phyloP scores from a whole-genome alignment of 2,329 filamentous ascomycete genomes.

The Sarocladiaceae sp. region DNA sequence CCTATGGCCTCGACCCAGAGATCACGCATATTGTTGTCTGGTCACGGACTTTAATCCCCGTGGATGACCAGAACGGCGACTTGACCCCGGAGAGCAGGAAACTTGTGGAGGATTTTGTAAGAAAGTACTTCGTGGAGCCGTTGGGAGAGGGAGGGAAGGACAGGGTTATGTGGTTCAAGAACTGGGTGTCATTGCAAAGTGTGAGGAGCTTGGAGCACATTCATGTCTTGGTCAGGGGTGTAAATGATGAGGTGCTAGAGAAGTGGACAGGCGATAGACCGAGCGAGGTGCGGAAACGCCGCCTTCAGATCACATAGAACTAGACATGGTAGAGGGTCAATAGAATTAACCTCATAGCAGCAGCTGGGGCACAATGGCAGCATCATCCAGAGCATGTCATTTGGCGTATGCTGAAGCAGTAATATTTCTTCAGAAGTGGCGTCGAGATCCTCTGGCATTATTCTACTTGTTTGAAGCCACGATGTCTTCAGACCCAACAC shows the following conservation, averaged over 20 bases:
- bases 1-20: conserved; percentile 65
- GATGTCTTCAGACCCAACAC: too few species aligned
- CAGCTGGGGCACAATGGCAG: too few species aligned
- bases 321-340: neutral
- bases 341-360: too few species aligned
- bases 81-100: conserved; percentile 61
- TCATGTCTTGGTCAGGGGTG: conserved; percentile 63
- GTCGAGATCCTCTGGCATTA: too few species aligned
- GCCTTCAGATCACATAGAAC: conserved; percentile 7
- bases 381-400: too few species aligned
- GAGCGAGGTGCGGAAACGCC: conserved; percentile 16
- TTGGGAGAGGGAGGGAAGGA: conserved; percentile 44
- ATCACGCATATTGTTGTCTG: conserved; percentile 85
- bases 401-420: too few species aligned
- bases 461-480: too few species aligned
- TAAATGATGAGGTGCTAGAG: conserved; percentile 42
- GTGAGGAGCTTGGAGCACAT: conserved; percentile 84
- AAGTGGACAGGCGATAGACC: conserved; percentile 46
- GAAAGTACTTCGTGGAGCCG: conserved; percentile 58
- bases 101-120: conserved; percentile 63
- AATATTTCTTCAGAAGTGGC: too few species aligned
- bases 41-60: conserved; percentile 76
- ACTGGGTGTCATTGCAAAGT: conserved; percentile 84
- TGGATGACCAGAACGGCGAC: conserved; percentile 63
- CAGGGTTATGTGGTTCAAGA: conserved; percentile 81